phyloP scores from a whole-genome alignment of 176 grass and related monocot genomes.

The Eremochloa ophiuroides region DNA sequence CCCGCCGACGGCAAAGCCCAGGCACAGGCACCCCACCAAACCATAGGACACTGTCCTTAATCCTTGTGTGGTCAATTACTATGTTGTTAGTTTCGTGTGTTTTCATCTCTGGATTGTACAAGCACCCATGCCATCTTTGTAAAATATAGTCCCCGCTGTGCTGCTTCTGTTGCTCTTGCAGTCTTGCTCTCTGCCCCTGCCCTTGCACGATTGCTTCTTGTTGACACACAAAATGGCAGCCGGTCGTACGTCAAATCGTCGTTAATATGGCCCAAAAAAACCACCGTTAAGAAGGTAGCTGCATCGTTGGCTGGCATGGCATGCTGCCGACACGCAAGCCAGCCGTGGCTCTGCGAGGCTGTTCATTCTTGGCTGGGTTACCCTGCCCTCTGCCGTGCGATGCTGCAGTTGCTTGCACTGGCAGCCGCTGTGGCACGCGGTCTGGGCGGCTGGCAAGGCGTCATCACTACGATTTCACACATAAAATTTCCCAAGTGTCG shows the following conservation, averaged over 20 bases:
- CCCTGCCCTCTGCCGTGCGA: no score
- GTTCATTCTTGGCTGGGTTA: no score
- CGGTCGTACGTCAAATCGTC: neutral
- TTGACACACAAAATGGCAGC: neutral
- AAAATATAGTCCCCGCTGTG: neutral
- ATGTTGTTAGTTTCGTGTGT: neutral
- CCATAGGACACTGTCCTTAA: no score
- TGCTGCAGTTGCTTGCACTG: no score
- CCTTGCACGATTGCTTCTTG: neutral
- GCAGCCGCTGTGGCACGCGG: no score
- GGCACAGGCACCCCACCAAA: constrained; percentile 29
- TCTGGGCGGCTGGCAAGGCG: no score
- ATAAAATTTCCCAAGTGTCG: no score
- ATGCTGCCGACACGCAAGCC: no score
- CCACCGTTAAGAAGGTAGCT: no score
- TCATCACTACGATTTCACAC: no score
- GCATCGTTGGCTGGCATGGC: no score
- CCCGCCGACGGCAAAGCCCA: constrained; percentile 7
- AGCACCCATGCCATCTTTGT: neutral
- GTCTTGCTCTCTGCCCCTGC: neutral
- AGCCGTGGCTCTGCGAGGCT: no score
- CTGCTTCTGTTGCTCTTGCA: neutral
- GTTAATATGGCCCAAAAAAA: neutral
- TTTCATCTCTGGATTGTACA: neutral
- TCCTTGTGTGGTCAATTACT: neutral